Evolutionary conservation across 495 filamentous ascomycete genomes (phyloP).

Genomic region (Penicillium antarcticum): DNA sequence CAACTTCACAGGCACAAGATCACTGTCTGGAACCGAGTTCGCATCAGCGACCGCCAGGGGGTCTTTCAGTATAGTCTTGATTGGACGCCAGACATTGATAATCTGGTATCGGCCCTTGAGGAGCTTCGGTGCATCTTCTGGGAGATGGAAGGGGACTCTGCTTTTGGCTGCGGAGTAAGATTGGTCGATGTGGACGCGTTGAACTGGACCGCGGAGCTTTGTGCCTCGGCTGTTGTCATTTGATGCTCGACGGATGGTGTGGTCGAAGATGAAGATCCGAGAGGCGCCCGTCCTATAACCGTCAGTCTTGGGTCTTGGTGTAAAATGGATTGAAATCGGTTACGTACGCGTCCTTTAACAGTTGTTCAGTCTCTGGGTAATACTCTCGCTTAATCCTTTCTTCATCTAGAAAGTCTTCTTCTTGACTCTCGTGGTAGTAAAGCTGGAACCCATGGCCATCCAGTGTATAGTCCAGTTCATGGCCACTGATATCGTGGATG

Average conservation of each 20-base stretch:
- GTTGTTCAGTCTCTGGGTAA: constrained; percentile 63
- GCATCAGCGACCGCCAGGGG: constrained; percentile 61
- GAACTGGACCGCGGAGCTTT: constrained; percentile 57
- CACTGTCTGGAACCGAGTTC: constrained; percentile 39
- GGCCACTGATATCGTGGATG: constrained; percentile 47
- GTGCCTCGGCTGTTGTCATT: constrained; percentile 20
- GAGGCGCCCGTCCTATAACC: constrained; percentile 47
- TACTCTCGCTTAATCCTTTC: constrained; percentile 63
- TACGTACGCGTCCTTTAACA: constrained; percentile 58
- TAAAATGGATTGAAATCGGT: not conserved
- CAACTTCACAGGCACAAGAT: constrained; percentile 43
- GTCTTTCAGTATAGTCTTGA: constrained; percentile 59
- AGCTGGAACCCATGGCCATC: constrained; percentile 51
- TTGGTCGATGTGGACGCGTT: constrained; percentile 71
- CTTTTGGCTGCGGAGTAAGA: constrained; percentile 56
- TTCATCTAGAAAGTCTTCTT: constrained; percentile 58
- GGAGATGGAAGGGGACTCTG: constrained; percentile 59
- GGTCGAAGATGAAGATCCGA: constrained; percentile 68
- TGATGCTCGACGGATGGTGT: constrained; percentile 63
- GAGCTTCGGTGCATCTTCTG: constrained; percentile 58
- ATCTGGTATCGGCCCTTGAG: constrained; percentile 66
- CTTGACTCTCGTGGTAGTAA: constrained; percentile 42
- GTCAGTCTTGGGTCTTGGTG: not conserved
- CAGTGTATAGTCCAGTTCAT: constrained; percentile 47
- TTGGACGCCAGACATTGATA: constrained; percentile 79